These are phyloP conservation scores for Peniophora sp. DNA, from an alignment of 1,284 basidiomycete species.

Conservation along the genomic window DNA sequence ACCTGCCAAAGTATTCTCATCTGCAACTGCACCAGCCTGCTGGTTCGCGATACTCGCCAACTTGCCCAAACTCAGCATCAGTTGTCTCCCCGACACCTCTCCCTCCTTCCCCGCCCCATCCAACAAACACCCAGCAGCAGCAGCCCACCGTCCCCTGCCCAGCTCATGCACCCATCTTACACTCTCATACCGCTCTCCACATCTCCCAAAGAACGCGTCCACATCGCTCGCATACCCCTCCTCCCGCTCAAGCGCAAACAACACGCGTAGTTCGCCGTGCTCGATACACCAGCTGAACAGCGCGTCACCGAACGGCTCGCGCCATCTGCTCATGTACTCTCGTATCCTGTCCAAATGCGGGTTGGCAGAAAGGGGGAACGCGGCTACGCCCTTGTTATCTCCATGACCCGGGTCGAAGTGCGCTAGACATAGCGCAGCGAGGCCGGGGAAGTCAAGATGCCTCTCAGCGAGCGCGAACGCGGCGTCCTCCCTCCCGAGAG, in stretches of 20 bases:
- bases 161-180: constrained; percentile 92
- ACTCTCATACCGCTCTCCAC: constrained; percentile 42
- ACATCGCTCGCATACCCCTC: constrained; percentile 56
- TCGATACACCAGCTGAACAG: constrained; percentile 85
- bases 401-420: too few species aligned
- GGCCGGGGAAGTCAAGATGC: constrained; percentile 76
- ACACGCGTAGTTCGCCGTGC: constrained; percentile 64
- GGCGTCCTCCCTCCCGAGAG: constrained; percentile 23
- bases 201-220: constrained; percentile 66
- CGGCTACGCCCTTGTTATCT: constrained; percentile 45
- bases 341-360: constrained; percentile 54
- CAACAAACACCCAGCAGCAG: constrained; percentile 61
- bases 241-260: constrained; percentile 60
- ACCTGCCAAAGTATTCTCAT: constrained; percentile 54
- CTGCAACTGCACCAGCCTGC: constrained; percentile 43
- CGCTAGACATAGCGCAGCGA: constrained; percentile 64
- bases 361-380: constrained; percentile 47
- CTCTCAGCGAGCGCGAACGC: constrained; percentile 82
- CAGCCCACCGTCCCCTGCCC: constrained; percentile 57
- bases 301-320: constrained; percentile 80
- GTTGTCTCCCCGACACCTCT: constrained; percentile 67
- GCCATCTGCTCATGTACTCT: constrained; percentile 74
- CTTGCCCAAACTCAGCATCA: constrained; percentile 87
- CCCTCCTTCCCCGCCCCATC: constrained; percentile 49
- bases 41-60: constrained; percentile 75